Percentiles rank a stretch among this genome's conserved stretches.
Conservation (phyloP, 2,329 filamentous ascomycete species). For the Aureobasidium sp. region DNA sequence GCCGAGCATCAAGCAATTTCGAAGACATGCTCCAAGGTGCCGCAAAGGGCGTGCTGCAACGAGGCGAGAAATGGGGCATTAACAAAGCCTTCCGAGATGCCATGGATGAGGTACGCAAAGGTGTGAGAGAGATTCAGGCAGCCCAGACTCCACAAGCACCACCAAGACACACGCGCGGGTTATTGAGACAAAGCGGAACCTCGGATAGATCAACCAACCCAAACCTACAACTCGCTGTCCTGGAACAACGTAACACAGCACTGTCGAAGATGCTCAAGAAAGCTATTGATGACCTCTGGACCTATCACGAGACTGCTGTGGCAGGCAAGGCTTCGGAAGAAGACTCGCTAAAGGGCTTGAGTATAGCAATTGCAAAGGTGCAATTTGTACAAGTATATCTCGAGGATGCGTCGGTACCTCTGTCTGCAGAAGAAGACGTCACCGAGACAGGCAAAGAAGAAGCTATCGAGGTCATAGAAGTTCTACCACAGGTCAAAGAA, state of each 20-base stretch:
- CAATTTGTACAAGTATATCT: constrained; percentile 46
- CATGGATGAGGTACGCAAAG: constrained; percentile 69
- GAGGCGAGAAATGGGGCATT: constrained; percentile 67
- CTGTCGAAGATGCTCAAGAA: constrained; percentile 61
- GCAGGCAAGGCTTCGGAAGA: constrained; percentile 29
- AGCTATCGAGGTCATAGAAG: background rate
- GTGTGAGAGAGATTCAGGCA: constrained; percentile 59
- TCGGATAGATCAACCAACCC: constrained; percentile 16
- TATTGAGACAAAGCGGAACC: background rate
- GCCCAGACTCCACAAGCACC: constrained; percentile 26
- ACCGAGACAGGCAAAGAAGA: constrained; percentile 10
- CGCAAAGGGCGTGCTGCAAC: constrained; percentile 64
- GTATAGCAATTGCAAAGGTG: constrained; percentile 42
- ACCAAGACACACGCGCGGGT: constrained; percentile 20
- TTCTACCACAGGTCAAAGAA: background rate
- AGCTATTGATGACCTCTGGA: constrained; percentile 55
- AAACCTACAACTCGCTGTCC: constrained; percentile 39
- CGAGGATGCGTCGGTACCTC: constrained; percentile 36
- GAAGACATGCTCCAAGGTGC: constrained; percentile 69
- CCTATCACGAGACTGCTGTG: constrained; percentile 44
- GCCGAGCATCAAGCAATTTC: constrained; percentile 42
- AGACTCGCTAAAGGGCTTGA: constrained; percentile 33
- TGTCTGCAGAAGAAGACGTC: constrained; percentile 36
- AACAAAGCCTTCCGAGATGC: constrained; percentile 76
- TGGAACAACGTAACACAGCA: constrained; percentile 59